phyloP scores from a whole-genome alignment of 108 stramenopile genomes.

The Nitzschia inconspicua region DNA sequence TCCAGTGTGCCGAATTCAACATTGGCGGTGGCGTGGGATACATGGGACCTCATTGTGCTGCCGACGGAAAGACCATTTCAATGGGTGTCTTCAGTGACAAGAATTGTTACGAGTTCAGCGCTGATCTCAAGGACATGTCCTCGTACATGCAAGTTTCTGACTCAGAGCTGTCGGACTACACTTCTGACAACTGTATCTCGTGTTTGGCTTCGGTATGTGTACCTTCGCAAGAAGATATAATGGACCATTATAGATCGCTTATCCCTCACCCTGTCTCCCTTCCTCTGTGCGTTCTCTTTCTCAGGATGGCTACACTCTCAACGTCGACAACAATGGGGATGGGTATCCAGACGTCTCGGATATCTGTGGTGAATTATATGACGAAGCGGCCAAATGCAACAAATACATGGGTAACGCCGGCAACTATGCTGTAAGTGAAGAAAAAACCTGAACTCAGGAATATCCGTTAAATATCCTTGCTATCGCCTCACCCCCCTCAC shows the following conservation, averaged over 20 bases:
- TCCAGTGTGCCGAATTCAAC: conserved; percentile 38
- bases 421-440: conserved; percentile 16
- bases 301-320: conserved; percentile 36
- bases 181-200: conserved; percentile 51
- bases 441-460: background rate
- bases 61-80: conserved; percentile 67
- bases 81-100: conserved; percentile 76
- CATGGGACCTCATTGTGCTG: conserved; percentile 69
- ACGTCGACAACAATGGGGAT: conserved; percentile 28
- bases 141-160: conserved; percentile 35
- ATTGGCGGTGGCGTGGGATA: conserved; percentile 41
- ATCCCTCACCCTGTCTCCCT: background rate
- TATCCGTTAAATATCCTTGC: background rate
- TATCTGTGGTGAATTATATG: conserved; percentile 63
- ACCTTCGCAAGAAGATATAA: background rate
- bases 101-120: conserved; percentile 65
- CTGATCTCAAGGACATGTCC: conserved; percentile 26
- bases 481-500: background rate
- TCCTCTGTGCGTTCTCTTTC: background rate
- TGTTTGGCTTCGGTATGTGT: conserved; percentile 55
- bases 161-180: conserved; percentile 26
- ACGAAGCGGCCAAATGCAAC: conserved; percentile 68
- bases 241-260: background rate
- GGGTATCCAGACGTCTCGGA: conserved; percentile 29
- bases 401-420: conserved; percentile 42